Base-by-base conservation (phyloP, 2,329 filamentous ascomycete species). In the Amauroascus verrucosus region DNA sequence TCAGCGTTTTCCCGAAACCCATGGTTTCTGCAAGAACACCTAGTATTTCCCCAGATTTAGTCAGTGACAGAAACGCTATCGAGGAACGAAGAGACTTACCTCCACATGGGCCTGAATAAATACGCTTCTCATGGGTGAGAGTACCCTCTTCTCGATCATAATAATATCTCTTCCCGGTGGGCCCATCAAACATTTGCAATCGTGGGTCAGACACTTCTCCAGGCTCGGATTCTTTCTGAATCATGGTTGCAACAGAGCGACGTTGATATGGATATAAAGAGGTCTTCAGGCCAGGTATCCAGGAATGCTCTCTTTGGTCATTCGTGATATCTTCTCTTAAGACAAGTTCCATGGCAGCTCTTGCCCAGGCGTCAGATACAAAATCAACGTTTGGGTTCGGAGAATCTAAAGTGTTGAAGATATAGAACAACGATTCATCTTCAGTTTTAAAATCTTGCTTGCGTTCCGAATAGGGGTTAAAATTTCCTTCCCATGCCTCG, bases 1-100 rank as follows among this genome's bases (percentile, higher is more conserved):
- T 95, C 24, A 96, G 70, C 0, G 91, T 96, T 71, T 96, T 97
- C 0, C 91, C 90, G 45, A 74, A 71, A 28, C 77, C 77, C 73
- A 75, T 76, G 14, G 71, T 73, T 53, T 74, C 72, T 8, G 72
- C 71, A 22, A 75, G 65, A 24, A 75, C 72, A 2, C 71, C 66
- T 70, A 37, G 44, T 7, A 30, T 24, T 37, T n/a, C n/a, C 52
- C 57, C 48, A 46, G 24, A 14, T 1, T 16, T 22, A 49, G 40
- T 18, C 26, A 20, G 53, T 5, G 20, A 24, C 18, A 8, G 13
- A 13, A 22, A 33, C 11, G 22, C 20, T 6, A 38, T 48, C 30
- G 11, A 9, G 11, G 7, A 16, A 32, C 11, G 7, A 41, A 40
- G 13, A 37, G 18, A 26, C 61, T 53, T 85, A 2, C 89, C 91